phyloP scores from a whole-genome alignment of 345 rosid species.

The Hevea brasiliensis region DNA sequence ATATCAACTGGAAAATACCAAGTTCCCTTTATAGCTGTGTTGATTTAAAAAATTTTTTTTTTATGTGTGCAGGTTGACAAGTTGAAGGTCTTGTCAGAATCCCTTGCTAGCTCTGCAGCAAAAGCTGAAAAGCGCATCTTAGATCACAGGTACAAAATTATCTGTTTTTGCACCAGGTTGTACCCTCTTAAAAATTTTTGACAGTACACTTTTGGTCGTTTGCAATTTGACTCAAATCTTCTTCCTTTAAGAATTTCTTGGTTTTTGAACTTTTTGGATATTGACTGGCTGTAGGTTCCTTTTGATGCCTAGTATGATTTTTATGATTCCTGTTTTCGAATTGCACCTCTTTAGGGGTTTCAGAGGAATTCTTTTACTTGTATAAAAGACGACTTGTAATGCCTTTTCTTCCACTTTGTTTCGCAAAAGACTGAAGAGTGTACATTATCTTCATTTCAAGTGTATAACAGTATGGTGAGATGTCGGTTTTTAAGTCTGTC shows the following conservation, averaged over 20 bases:
- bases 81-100: constrained; percentile 85
- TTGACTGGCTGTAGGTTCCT: neutral
- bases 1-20: neutral
- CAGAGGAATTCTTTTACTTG: neutral
- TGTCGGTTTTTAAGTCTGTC: neutral
- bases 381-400: neutral
- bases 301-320: neutral
- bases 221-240: neutral
- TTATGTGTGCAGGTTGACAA: constrained; percentile 68
- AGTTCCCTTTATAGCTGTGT: constrained; percentile 3
- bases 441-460: neutral
- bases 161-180: neutral
- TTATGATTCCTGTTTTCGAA: neutral
- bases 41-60: constrained; percentile 16
- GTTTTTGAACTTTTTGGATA: neutral
- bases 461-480: neutral
- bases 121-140: constrained; percentile 88
- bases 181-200: neutral
- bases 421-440: neutral
- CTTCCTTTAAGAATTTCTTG: neutral
- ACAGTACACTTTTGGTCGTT: neutral
- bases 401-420: neutral
- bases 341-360: neutral
- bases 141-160: constrained; percentile 64
- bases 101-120: constrained; percentile 69